These are phyloP conservation scores for Tagetes erecta DNA, from an alignment of 129 eudicot species.

Conservation along the genomic window DNA sequence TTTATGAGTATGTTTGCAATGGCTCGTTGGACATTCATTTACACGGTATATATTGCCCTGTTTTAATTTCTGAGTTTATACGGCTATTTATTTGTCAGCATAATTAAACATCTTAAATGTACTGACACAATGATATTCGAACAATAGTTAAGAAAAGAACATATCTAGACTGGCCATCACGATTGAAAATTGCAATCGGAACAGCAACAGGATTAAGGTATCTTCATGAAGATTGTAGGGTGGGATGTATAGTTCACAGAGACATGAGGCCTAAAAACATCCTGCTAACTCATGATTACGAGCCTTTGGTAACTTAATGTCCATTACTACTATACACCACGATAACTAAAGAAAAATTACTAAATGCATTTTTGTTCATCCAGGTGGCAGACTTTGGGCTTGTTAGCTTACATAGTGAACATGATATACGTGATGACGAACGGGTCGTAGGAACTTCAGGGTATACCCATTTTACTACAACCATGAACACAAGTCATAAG, in stretches of 20 bases:
- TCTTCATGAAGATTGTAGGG: conserved; percentile 98
- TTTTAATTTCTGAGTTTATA: background rate
- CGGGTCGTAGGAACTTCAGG: conserved; percentile 69
- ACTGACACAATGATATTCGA: conserved; percentile 1
- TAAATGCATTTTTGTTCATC: conserved; percentile 8
- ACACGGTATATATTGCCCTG: conserved; percentile 53
- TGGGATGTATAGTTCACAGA: conserved; percentile 80
- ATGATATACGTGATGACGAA: conserved; percentile 52
- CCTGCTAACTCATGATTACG: conserved; percentile 85
- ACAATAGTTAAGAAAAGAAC: conserved; percentile 47
- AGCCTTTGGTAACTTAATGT: conserved; percentile 69
- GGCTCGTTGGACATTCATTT: conserved; percentile 79
- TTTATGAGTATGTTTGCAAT: conserved; percentile 92
- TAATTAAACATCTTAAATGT: background rate
- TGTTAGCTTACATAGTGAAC: conserved; percentile 71
- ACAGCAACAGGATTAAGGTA: conserved; percentile 95
- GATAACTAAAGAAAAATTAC: background rate
- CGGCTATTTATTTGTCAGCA: background rate
- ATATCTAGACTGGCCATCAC: conserved; percentile 59
- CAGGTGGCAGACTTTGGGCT: conserved; percentile 98
- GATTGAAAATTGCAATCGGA: conserved; percentile 81
- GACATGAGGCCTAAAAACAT: conserved; percentile 86
- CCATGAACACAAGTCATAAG: background rate
- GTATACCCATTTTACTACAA: conserved; percentile 34
- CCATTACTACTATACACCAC: background rate